These are phyloP conservation scores for Hypomyces rosellus DNA, from an alignment of 2,329 filamentous ascomycete species.

Conservation along the genomic window DNA sequence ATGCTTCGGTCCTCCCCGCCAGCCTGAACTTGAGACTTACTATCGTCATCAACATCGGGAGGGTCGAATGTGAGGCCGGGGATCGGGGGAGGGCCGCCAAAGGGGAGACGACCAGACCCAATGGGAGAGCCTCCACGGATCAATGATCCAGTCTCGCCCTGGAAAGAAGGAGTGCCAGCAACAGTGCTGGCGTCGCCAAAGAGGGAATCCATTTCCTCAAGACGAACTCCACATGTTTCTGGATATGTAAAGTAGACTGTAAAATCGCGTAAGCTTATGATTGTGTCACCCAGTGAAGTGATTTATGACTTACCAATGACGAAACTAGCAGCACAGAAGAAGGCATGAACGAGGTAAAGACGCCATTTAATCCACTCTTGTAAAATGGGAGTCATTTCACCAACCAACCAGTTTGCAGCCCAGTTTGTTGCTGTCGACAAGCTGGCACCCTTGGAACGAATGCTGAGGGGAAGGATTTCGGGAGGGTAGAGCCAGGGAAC, in stretches of 20 bases:
- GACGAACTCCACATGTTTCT: slow-evolving; percentile 87
- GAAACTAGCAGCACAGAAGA: slow-evolving; percentile 93
- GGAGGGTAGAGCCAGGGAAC: slow-evolving; percentile 98
- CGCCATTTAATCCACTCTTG: slow-evolving; percentile 92
- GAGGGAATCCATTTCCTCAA: slow-evolving; percentile 93
- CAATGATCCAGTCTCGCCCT: slow-evolving; percentile 71
- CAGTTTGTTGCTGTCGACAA: slow-evolving; percentile 94
- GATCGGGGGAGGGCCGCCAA: slow-evolving; percentile 61
- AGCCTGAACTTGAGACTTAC: slow-evolving; percentile 34
- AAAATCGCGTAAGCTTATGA: slow-evolving; percentile 2
- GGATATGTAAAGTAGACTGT: slow-evolving; percentile 96
- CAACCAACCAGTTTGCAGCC: slow-evolving; percentile 97
- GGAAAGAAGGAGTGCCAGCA: slow-evolving; percentile 67
- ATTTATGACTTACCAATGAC: slow-evolving; percentile 74
- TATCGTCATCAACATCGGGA: slow-evolving; percentile 52
- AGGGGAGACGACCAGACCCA: slow-evolving; percentile 60
- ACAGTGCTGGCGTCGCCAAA: slow-evolving; percentile 90
- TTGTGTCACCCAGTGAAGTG: neutral
- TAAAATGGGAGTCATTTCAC: slow-evolving; percentile 87
- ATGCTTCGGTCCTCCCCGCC: slow-evolving; percentile 36
- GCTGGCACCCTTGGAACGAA: slow-evolving; percentile 93
- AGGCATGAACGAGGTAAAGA: slow-evolving; percentile 89
- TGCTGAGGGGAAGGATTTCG: slow-evolving; percentile 95
- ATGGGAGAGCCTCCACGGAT: slow-evolving; percentile 67
- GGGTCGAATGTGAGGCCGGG: slow-evolving; percentile 78